These are phyloP conservation scores for Dioscorea dumetorum DNA, from an alignment of 106 monocot species.

Conservation along the genomic window DNA sequence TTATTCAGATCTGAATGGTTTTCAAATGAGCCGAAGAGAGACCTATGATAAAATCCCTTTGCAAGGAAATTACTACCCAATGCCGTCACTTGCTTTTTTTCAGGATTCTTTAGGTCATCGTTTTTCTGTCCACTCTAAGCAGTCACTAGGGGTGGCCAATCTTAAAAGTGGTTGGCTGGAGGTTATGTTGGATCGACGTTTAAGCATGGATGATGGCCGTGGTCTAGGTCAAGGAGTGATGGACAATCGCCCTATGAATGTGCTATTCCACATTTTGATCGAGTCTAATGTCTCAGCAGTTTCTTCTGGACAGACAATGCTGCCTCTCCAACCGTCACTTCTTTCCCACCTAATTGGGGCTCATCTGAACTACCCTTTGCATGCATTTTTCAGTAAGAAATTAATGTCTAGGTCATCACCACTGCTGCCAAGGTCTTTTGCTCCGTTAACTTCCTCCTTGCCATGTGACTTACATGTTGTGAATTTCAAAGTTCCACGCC, in stretches of 20 bases:
- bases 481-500: slow-evolving; percentile 73
- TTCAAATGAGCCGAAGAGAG: slow-evolving; percentile 91
- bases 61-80: slow-evolving; percentile 94
- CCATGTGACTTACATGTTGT: slow-evolving; percentile 94
- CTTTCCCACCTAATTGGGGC: slow-evolving; percentile 80
- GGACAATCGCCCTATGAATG: slow-evolving; percentile 86
- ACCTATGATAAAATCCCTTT: slow-evolving; percentile 92
- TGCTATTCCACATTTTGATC: slow-evolving; percentile 62
- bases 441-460: slow-evolving; percentile 59
- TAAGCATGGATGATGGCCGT: slow-evolving; percentile 81
- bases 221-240: slow-evolving; percentile 94
- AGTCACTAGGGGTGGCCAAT: slow-evolving; percentile 85
- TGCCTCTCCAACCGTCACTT: slow-evolving; percentile 67
- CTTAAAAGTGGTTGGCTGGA: slow-evolving; percentile 87
- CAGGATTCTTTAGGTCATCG: slow-evolving; percentile 62
- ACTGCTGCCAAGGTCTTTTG: slow-evolving; percentile 29
- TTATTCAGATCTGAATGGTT: slow-evolving; percentile 90
- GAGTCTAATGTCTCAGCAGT: slow-evolving; percentile 69
- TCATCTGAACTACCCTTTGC: slow-evolving; percentile 80
- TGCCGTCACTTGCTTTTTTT: slow-evolving; percentile 89
- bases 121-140: slow-evolving; percentile 87
- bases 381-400: slow-evolving; percentile 60
- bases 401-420: slow-evolving; percentile 19
- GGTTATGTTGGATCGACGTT: slow-evolving; percentile 87
- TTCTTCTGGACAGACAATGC: slow-evolving; percentile 14